Conservation (phyloP, 2,329 filamentous ascomycete species). For the Fusarium miscanthi region DNA sequence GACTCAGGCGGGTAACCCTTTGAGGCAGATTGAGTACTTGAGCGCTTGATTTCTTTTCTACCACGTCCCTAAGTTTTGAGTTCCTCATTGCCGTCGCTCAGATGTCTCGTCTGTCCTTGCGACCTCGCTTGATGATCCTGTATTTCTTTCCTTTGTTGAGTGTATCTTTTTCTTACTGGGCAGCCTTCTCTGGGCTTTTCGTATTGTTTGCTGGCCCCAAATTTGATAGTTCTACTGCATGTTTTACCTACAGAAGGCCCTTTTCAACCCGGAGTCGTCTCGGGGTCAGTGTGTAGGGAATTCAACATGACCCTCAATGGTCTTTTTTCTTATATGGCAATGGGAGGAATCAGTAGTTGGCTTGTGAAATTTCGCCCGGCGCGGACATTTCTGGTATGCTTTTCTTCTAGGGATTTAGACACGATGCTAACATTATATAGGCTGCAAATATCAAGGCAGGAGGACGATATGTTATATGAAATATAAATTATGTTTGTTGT, state of each 20-base stretch:
- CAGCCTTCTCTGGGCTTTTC: not conserved
- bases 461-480: not conserved
- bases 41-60: not conserved
- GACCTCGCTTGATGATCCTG: not conserved
- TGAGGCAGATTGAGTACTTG: not conserved
- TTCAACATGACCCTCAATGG: not conserved
- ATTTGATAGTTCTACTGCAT: not conserved
- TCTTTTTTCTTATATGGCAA: not conserved
- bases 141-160: not conserved
- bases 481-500: too few relatives aligned
- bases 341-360: not conserved
- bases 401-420: too few relatives aligned
- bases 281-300: not conserved
- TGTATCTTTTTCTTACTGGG: not conserved
- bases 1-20: too few relatives aligned
- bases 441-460: too few relatives aligned
- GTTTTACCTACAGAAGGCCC: not conserved
- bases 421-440: too few relatives aligned
- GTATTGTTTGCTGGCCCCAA: not conserved
- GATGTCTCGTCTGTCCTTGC: not conserved
- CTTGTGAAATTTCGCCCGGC: not conserved
- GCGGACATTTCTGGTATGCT: too few relatives aligned
- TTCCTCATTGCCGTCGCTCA: fast-evolving
- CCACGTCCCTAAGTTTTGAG: not conserved
- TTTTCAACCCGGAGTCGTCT: not conserved